A percentile compares a stretch with the other conserved stretches of the same genome.
Conservation (phyloP, 805 yeast species). For the Barnettozyma sucrosica region DNA sequence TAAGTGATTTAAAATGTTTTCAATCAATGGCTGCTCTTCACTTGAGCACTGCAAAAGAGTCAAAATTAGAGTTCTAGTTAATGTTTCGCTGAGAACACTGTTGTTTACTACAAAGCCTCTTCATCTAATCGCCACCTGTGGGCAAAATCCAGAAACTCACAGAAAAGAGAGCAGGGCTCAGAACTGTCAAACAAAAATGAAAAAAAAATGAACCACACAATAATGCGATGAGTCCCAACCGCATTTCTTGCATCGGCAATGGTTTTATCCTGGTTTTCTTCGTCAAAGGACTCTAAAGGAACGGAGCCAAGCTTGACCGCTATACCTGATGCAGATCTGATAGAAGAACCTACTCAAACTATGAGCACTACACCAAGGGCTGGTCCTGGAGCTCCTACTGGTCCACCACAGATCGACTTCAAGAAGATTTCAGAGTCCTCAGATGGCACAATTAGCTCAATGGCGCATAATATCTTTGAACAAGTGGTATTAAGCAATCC, state of each 20-base stretch:
- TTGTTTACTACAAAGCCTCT: not conserved
- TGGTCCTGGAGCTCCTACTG: slow-evolving; percentile 5
- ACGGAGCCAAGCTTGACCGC: not conserved
- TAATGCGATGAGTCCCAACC: not conserved
- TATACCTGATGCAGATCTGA: not conserved
- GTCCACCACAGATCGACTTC: slow-evolving; percentile 22
- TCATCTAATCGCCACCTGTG: not conserved
- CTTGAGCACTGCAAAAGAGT: not conserved
- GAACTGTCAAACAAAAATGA: not conserved
- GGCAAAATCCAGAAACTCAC: not conserved
- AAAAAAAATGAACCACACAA: no score
- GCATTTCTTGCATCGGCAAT: not conserved
- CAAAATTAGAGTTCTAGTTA: not conserved
- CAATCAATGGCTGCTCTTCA: not conserved
- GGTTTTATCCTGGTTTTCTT: slow-evolving; percentile 7
- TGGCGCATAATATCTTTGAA: slow-evolving; percentile 36
- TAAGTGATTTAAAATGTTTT: not conserved
- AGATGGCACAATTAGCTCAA: slow-evolving; percentile 25
- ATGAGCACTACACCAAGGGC: slow-evolving; percentile 4
- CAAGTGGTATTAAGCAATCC: slow-evolving; percentile 70
- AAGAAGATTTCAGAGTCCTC: slow-evolving; percentile 16
- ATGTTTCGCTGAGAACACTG: not conserved
- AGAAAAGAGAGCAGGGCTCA: not conserved
- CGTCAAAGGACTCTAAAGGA: not conserved
- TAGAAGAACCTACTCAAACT: not conserved